These are phyloP conservation scores for Neurospora sp. DNA, from an alignment of 495 filamentous ascomycete species.

Conservation along the genomic window DNA sequence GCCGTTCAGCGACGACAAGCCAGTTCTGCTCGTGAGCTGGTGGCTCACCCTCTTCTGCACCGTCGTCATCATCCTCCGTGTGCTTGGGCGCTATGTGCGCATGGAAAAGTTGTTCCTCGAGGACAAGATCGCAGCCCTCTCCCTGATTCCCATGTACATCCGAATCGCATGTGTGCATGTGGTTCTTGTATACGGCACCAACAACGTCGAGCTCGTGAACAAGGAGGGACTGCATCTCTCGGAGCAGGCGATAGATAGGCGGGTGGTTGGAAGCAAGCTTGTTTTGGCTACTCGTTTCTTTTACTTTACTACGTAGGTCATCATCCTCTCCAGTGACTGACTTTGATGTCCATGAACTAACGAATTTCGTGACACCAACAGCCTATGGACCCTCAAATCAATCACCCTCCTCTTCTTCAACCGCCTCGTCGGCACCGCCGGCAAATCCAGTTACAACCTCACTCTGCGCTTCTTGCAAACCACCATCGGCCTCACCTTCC, in stretches of 20 bases:
- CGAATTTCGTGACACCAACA: conserved; percentile 17
- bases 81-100: conserved; percentile 68
- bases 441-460: conserved; percentile 53
- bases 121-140: conserved; percentile 73
- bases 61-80: conserved; percentile 64
- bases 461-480: conserved; percentile 59
- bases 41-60: conserved; percentile 80
- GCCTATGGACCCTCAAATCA: conserved; percentile 85
- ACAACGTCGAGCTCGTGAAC: conserved; percentile 53
- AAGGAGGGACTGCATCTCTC: conserved; percentile 21
- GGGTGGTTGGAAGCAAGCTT: conserved; percentile 48
- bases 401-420: conserved; percentile 84
- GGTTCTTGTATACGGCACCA: conserved; percentile 76
- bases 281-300: conserved; percentile 55
- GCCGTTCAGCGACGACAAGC: conserved; percentile 50
- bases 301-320: conserved; percentile 46
- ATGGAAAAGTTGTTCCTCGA: conserved; percentile 74
- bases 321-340: no score
- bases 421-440: conserved; percentile 55
- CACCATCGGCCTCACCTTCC: conserved; percentile 62
- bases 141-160: conserved; percentile 65
- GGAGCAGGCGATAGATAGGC: conserved; percentile 34
- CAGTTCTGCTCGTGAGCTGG: conserved; percentile 80
- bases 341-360: no score
- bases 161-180: conserved; percentile 81